phyloP scores from a whole-genome alignment of 2,329 filamentous ascomycete species.

The Pseudogymnoascus sp. region DNA sequence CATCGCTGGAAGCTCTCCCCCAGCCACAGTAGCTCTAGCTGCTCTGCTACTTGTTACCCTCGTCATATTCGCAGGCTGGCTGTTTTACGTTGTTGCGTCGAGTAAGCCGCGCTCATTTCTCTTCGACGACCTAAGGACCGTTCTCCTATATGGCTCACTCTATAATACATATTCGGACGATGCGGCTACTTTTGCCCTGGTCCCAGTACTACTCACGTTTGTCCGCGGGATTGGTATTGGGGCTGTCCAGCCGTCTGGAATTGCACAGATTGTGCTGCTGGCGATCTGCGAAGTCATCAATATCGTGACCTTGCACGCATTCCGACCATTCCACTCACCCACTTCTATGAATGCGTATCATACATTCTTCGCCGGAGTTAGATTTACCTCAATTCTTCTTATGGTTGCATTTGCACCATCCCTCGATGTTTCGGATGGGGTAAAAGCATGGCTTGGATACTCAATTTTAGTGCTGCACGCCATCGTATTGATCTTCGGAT shows the following conservation, averaged over 20 bases:
- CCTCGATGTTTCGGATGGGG: slow-evolving; percentile 66
- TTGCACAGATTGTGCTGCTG: slow-evolving; percentile 84
- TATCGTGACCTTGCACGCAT: slow-evolving; percentile 78
- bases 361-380: slow-evolving; percentile 70
- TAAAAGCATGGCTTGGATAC: slow-evolving; percentile 94
- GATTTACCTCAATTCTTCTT: slow-evolving; percentile 67
- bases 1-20: slow-evolving; percentile 59
- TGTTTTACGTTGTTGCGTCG: slow-evolving; percentile 70
- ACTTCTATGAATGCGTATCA: slow-evolving; percentile 98
- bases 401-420: slow-evolving; percentile 81
- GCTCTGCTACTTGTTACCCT: slow-evolving; percentile 67
- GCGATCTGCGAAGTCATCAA: slow-evolving; percentile 92
- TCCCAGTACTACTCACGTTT: slow-evolving; percentile 78
- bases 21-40: slow-evolving; percentile 66
- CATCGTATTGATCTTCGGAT: slow-evolving; percentile 78
- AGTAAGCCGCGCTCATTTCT: slow-evolving; percentile 79
- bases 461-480: slow-evolving; percentile 81
- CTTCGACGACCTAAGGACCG: slow-evolving; percentile 86
- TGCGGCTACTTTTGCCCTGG: slow-evolving; percentile 79
- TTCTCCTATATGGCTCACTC: slow-evolving; percentile 82
- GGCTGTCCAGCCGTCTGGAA: slow-evolving; percentile 84
- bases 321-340: slow-evolving; percentile 80
- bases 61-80: slow-evolving; percentile 67
- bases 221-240: slow-evolving; percentile 85
- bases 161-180: slow-evolving; percentile 98